Percentiles rank a stretch among this genome's conserved stretches.
phyloP scores from a whole-genome alignment of 176 grass and related monocot species.

The Ensete ventricosum region DNA sequence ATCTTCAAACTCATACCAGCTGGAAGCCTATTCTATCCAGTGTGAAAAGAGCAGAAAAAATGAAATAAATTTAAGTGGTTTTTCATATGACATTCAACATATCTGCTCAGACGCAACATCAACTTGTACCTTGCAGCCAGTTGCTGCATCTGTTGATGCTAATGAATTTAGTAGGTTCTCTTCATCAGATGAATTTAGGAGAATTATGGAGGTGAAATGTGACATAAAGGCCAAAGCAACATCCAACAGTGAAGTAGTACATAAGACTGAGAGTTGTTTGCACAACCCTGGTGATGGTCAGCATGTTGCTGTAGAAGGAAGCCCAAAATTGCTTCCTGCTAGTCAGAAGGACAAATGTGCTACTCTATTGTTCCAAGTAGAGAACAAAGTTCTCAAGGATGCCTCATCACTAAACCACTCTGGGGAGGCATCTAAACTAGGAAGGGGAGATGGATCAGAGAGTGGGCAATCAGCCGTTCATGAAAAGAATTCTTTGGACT shows the following conservation, averaged over 20 bases:
- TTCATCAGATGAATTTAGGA: not conserved
- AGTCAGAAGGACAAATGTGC: slow-evolving; percentile 14
- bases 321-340: slow-evolving; percentile 5
- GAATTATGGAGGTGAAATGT: not conserved
- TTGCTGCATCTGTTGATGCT: not conserved
- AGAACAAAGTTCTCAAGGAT: not conserved
- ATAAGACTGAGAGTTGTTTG: not conserved
- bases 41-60: not conserved
- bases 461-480: not conserved
- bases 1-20: not conserved
- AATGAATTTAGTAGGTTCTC: not conserved
- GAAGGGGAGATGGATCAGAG: not conserved
- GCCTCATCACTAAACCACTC: not conserved
- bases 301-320: slow-evolving; percentile 12
- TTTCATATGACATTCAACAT: not conserved
- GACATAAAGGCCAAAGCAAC: not conserved
- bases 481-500: slow-evolving; percentile 17
- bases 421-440: not conserved
- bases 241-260: not conserved
- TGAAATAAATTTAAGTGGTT: not conserved
- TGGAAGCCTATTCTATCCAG: not conserved
- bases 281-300: not conserved
- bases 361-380: slow-evolving; percentile 22
- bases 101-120: not conserved
- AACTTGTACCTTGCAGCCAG: not conserved